These are phyloP conservation scores for Colletotrichum cordylinicola DNA, from an alignment of 2,329 filamentous ascomycete genomes.

Conservation along the genomic window DNA sequence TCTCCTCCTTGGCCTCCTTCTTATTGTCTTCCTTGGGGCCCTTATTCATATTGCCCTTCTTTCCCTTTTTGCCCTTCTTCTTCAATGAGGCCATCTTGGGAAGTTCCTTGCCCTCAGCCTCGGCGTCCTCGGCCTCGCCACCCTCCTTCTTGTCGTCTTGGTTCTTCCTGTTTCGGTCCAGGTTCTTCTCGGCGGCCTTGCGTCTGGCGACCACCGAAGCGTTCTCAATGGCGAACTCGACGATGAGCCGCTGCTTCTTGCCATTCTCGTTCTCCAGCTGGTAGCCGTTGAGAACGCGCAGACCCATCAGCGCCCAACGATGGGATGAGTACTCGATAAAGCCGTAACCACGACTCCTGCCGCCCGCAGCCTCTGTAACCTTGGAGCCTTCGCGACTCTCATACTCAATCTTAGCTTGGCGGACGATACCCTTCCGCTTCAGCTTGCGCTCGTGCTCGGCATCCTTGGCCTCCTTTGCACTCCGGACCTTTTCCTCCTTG, in stretches of 20 bases:
- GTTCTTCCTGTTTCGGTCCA: conserved; percentile 24
- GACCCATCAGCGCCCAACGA: conserved; percentile 90
- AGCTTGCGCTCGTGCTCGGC: conserved; percentile 80
- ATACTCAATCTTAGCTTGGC: conserved; percentile 93
- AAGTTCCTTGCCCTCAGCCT: conserved; percentile 30
- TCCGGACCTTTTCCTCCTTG: conserved; percentile 86
- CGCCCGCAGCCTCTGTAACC: conserved; percentile 76
- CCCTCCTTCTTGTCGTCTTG: conserved; percentile 35
- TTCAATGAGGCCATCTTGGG: conserved; percentile 36
- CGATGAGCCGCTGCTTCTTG: conserved; percentile 87
- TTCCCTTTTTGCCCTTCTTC: conserved; percentile 39
- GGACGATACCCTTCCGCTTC: conserved; percentile 86
- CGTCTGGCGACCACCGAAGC: conserved; percentile 91
- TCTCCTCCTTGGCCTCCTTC: conserved; percentile 37
- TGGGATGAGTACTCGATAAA: conserved; percentile 98
- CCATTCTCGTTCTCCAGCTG: conserved; percentile 66
- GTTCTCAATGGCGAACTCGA: conserved; percentile 98
- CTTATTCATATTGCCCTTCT: conserved; percentile 31
- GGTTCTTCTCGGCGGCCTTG: conserved; percentile 38
- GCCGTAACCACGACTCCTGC: conserved; percentile 89
- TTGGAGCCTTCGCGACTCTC: conserved; percentile 88
- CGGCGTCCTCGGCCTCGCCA: conserved; percentile 33
- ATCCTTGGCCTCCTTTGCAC: conserved; percentile 79
- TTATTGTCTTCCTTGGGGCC: conserved; percentile 36
- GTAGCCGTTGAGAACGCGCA: conserved; percentile 90